These are phyloP conservation scores for Backusella morwellensis DNA, from an alignment of 192 early-diverging fungal species.

Conservation along the genomic window DNA sequence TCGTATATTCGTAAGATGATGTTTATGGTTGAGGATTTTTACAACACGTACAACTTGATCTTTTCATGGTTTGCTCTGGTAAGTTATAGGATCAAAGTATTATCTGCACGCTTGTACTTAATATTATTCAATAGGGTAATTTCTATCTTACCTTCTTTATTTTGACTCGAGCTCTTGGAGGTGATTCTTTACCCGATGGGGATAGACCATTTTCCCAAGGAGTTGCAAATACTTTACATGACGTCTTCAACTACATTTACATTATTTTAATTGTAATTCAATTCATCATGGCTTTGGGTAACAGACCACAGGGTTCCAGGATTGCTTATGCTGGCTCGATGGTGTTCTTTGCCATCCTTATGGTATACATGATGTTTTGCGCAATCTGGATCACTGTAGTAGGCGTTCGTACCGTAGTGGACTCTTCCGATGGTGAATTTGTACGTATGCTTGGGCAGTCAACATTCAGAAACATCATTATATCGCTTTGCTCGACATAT, in stretches of 20 bases:
- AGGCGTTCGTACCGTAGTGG: constrained; percentile 56
- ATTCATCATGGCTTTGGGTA: constrained; percentile 90
- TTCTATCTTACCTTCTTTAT: constrained; percentile 62
- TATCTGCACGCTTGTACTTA: neutral
- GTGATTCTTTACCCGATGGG: neutral
- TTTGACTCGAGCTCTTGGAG: constrained; percentile 41
- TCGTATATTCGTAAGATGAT: constrained; percentile 65
- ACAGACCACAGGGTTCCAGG: constrained; percentile 85
- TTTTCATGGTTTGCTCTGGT: constrained; percentile 90
- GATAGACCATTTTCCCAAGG: constrained; percentile 35
- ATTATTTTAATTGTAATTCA: constrained; percentile 71
- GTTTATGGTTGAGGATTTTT: constrained; percentile 75
- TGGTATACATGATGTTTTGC: constrained; percentile 84
- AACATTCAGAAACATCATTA: constrained; percentile 61
- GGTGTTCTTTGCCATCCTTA: constrained; percentile 83
- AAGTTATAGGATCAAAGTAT: neutral
- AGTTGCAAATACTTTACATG: constrained; percentile 36
- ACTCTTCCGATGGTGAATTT: constrained; percentile 45
- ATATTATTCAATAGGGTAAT: constrained; percentile 41
- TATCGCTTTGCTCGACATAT: constrained; percentile 67
- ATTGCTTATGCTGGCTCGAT: constrained; percentile 72
- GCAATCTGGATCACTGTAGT: constrained; percentile 64
- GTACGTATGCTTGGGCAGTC: constrained; percentile 63
- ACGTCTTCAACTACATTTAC: constrained; percentile 45
- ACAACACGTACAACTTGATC: constrained; percentile 79